Base-by-base conservation (phyloP, 371 early-diverging fungal species). In the Circinella umbellata region DNA sequence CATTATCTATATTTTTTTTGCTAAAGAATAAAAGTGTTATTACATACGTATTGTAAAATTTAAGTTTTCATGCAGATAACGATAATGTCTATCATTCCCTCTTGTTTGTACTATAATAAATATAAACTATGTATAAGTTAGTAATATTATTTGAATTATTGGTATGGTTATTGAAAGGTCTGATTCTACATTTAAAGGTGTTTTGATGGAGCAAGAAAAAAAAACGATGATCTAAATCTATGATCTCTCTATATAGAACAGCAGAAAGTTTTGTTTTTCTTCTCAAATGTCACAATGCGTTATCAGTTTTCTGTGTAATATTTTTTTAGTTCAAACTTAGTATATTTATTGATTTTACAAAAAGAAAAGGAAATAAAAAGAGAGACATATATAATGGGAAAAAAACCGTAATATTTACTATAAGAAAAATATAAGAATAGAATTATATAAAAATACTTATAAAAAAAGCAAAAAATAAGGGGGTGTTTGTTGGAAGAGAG, bases 341-440 rank as follows among this genome's bases (percentile, higher is more conserved):
- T 9, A 42, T 42, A 42, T 57, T 57, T 57, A 57, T 57, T 57
- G 57, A 53, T 53, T 34, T 34, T 57, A 57, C 57, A 57, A 27
- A 27, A 27, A 57, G 13, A 51, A 8, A 51, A 51, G 15, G 15
- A 51, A 34, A 34, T 27, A 27, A 34, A 11, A 27, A 34, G 14
- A 27, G 27, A 34, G 6, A 57, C 57, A 57, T 57, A 57, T 6
- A 51, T 14, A 15, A 51, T 15, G 51, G 8, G 15, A 13, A 27
- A 34, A 27, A 27, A 27, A 27, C 27, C 27, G 27, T 57, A 57
- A 20, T 57, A 57, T 57, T 57, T 57, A 57, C 57, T 57, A 34
- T 57, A 34, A 34, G 7, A 6, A 9, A 42, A 42, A 42, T 2
- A 11, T 11, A 42, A 42, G 42, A 42, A 42, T 11, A 42, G 42